These are phyloP conservation scores for Cutaneotrichosporon sp. DNA, from an alignment of 1,284 basidiomycete species.

Conservation along the genomic window DNA sequence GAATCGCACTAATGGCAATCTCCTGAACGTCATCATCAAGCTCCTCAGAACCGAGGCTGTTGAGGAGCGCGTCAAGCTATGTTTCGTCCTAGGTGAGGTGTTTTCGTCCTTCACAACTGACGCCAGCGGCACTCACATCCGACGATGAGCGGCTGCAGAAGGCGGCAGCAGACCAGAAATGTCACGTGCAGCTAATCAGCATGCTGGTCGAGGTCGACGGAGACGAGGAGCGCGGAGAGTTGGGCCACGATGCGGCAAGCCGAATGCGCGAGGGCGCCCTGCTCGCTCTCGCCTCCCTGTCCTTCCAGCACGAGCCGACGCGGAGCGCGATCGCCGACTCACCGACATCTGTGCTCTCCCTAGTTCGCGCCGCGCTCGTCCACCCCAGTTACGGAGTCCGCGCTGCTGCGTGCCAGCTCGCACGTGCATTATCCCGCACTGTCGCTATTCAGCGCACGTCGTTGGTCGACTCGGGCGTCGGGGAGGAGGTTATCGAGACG, in stretches of 20 bases:
- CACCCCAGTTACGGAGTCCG: slow-evolving; percentile 69
- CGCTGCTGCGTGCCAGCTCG: slow-evolving; percentile 76
- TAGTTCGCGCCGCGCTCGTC: slow-evolving; percentile 56
- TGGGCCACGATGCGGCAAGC: slow-evolving; percentile 41
- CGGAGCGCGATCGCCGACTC: slow-evolving; percentile 62
- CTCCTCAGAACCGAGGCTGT: slow-evolving; percentile 30
- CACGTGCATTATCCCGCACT: slow-evolving; percentile 70
- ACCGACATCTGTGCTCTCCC: slow-evolving; percentile 52
- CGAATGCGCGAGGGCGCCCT: slow-evolving; percentile 57
- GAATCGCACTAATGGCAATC: slow-evolving; percentile 13
- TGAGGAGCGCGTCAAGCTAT: slow-evolving; percentile 51
- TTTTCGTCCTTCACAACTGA: not conserved
- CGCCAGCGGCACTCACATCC: slow-evolving; percentile 61
- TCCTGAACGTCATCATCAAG: slow-evolving; percentile 31
- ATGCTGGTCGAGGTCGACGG: slow-evolving; percentile 43
- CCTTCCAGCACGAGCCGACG: slow-evolving; percentile 65
- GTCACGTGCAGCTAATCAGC: slow-evolving; percentile 24
- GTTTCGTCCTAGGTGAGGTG: slow-evolving; percentile 62
- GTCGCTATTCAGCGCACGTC: slow-evolving; percentile 73
- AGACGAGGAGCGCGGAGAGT: slow-evolving; percentile 57
- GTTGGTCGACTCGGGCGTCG: slow-evolving; percentile 73
- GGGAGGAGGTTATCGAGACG: slow-evolving; percentile 61
- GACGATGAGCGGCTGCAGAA: slow-evolving; percentile 64
- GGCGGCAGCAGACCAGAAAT: slow-evolving; percentile 30
- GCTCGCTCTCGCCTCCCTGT: slow-evolving; percentile 63